Base-by-base conservation (phyloP, 805 yeast species). In the Yarrowia porcina region DNA sequence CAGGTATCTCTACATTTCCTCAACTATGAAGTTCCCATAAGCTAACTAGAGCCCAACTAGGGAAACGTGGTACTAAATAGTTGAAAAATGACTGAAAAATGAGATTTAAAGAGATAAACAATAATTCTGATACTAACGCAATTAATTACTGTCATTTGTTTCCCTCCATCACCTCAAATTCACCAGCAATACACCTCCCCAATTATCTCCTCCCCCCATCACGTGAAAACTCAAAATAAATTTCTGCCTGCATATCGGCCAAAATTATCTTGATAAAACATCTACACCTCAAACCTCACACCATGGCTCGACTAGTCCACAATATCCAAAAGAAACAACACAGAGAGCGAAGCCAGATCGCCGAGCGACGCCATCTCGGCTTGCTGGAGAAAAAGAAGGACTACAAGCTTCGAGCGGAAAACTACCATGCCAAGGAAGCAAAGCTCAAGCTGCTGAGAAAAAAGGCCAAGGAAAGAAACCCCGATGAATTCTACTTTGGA, bases 311-410 rank as follows among this genome's bases (percentile, higher is more conserved):
- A 30, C 49, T 63, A 6, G 50, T 38, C 18, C 97, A 92, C 73
- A 89, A 90, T 71, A 86, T 93, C 11, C 97, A 93, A 75, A 94
- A 96, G 79, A 94, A 90, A 72, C 98, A 94, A 78, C 99, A 94
- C 71, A 80, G 91, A 64, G 99, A 94, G 77, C 84, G 99, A 70
- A 83, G 97, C 6, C 99, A 94, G 75, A 88, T 93, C 0, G 79
- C 78, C 50, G 85, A 82, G 47, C 81, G 99, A 64, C 78, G 83
- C 69, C 82, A 82, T 72, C 85, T 81, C 74, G 99, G 99, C 42
- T 83, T 92, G 35, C 80, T 94, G 47, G 99, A 94, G 76, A 94
- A 94, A 82, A 94, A 94, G 79, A 88, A 88, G 74, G 96, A 88
- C 73, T 88, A 88, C 79, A 79, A 77, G 67, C 84, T 81, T 64